These are phyloP conservation scores for Niveomyces coronatus DNA, from an alignment of 2,329 filamentous ascomycete species.

Conservation along the genomic window DNA sequence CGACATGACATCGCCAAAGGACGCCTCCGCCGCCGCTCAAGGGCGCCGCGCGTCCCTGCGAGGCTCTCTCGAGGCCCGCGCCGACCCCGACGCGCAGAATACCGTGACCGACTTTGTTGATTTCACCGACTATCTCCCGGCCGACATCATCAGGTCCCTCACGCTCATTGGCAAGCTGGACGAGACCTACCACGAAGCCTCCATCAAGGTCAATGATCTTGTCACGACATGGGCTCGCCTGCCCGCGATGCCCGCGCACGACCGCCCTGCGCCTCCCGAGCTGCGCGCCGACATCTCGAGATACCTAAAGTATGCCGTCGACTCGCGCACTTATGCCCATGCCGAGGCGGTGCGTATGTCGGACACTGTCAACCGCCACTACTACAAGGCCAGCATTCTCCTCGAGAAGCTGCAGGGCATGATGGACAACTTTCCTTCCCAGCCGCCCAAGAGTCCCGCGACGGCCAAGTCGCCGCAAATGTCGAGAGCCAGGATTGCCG, in stretches of 20 bases:
- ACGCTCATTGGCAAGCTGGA: slow-evolving; percentile 57
- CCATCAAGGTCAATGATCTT: slow-evolving; percentile 43
- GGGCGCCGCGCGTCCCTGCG: slow-evolving; percentile 12
- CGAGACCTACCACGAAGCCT: slow-evolving; percentile 45
- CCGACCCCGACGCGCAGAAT: slow-evolving; percentile 57
- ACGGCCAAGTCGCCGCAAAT: slow-evolving; percentile 44
- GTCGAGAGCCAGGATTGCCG: slow-evolving; percentile 36
- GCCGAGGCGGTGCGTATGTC: slow-evolving; percentile 54
- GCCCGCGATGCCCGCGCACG: slow-evolving; percentile 35
- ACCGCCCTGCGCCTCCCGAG: slow-evolving; percentile 37
- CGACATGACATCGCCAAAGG: slow-evolving; percentile 26
- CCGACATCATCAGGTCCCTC: slow-evolving; percentile 55
- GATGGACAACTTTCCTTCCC: slow-evolving; percentile 48
- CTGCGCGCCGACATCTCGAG: slow-evolving; percentile 52
- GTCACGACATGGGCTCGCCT: slow-evolving; percentile 47
- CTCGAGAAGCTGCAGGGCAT: slow-evolving; percentile 48
- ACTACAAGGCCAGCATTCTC: slow-evolving; percentile 48
- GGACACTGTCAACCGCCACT: slow-evolving; percentile 53
- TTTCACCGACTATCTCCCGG: slow-evolving; percentile 58
- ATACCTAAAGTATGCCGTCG: slow-evolving; percentile 42
- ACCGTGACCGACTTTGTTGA: slow-evolving; percentile 63
- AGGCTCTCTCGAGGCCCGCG: slow-evolving; percentile 38
- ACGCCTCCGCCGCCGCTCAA: slow-evolving; percentile 19
- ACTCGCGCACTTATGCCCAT: slow-evolving; percentile 46
- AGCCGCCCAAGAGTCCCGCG: slow-evolving; percentile 42